phyloP scores from a whole-genome alignment of 441 rosid species.

The Euphorbia celastroides region DNA sequence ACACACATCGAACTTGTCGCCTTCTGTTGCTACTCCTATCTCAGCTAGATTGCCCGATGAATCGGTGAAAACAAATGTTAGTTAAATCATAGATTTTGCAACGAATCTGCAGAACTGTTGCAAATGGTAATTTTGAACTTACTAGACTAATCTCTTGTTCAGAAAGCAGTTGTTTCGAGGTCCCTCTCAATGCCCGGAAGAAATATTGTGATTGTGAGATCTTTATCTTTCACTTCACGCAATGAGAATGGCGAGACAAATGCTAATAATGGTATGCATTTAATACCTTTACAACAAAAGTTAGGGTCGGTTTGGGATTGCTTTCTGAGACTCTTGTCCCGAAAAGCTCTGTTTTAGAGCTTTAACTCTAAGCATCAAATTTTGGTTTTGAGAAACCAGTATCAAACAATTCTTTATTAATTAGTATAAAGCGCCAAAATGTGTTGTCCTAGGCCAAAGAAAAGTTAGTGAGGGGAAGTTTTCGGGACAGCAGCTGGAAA shows the following conservation, averaged over 20 bases:
- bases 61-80: slow-evolving; percentile 45
- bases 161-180: slow-evolving; percentile 68
- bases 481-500: too few species aligned
- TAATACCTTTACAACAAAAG: not conserved
- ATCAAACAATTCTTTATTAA: too few species aligned
- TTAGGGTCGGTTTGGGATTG: too few species aligned
- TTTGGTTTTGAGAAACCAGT: too few species aligned
- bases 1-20: slow-evolving; percentile 58
- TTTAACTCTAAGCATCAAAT: too few species aligned
- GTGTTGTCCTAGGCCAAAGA: too few species aligned
- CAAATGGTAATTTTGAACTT: slow-evolving; percentile 7
- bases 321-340: too few species aligned
- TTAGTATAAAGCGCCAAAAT: too few species aligned
- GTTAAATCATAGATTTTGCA: slow-evolving; percentile 12
- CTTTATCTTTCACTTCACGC: slow-evolving; percentile 50
- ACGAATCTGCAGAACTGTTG: slow-evolving; percentile 12
- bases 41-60: slow-evolving; percentile 62
- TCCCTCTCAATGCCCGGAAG: slow-evolving; percentile 75
- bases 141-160: slow-evolving; percentile 28
- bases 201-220: slow-evolving; percentile 72
- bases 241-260: slow-evolving; percentile 32
- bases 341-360: too few species aligned
- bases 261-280: slow-evolving; percentile 44
- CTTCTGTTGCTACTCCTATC: slow-evolving; percentile 49
- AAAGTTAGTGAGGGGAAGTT: too few species aligned